A percentile compares a stretch with the other conserved stretches of the same genome.
Evolutionary conservation across 139 green algal genomes (phyloP).

Genomic region (Nannochloris sp.): DNA sequence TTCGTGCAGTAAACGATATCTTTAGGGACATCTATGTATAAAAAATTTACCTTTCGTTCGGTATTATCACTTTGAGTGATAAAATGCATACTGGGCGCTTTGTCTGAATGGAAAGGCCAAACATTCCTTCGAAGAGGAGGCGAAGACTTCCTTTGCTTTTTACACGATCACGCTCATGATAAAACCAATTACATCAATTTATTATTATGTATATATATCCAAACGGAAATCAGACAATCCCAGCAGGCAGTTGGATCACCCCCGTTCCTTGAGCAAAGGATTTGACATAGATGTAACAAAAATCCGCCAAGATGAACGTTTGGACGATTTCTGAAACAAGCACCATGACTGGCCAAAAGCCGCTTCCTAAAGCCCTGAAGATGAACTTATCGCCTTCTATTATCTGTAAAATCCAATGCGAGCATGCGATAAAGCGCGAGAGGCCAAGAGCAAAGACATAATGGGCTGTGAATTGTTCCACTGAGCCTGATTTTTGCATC

Average conservation of each 20-base stretch:
- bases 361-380: conserved; percentile 71
- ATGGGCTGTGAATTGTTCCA: conserved; percentile 96
- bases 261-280: conserved; percentile 77
- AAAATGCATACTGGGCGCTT: too few species aligned
- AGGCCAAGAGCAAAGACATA: conserved; percentile 97
- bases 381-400: conserved; percentile 86
- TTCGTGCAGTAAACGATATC: too few species aligned
- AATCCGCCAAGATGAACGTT: conserved; percentile 97
- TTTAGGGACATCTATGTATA: too few species aligned
- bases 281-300: conserved; percentile 98
- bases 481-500: conserved; percentile 95
- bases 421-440: conserved; percentile 92
- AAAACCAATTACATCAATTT: too few species aligned
- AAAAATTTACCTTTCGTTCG: too few species aligned
- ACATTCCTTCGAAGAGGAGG: too few species aligned
- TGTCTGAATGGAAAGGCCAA: too few species aligned
- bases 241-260: conserved; percentile 74
- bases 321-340: conserved; percentile 94
- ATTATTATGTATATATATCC: too few species aligned
- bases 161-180: too few species aligned
- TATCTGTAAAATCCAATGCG: conserved; percentile 95
- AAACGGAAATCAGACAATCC: conserved; percentile 2
- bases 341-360: conserved; percentile 95
- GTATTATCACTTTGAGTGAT: too few species aligned
- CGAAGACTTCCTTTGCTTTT: too few species aligned